These are phyloP conservation scores for Albifimbria verrucaria DNA, from an alignment of 2,329 filamentous ascomycete genomes.

Conservation along the genomic window DNA sequence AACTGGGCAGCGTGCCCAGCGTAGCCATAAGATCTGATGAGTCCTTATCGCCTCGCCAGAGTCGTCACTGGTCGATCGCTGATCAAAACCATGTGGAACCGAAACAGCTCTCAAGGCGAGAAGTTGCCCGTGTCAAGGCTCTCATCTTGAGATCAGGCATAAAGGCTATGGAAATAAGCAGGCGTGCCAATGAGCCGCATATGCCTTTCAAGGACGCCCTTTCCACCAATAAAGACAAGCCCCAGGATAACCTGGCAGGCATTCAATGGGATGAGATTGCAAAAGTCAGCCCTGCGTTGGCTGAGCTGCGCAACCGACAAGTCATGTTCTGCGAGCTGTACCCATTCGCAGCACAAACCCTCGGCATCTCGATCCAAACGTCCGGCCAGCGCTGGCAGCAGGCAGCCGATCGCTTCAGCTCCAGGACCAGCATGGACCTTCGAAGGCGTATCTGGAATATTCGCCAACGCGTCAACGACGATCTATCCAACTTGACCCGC, in stretches of 20 bases:
- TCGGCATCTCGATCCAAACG: conserved; percentile 43
- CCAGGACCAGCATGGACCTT: conserved; percentile 52
- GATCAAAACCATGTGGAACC: conserved; percentile 37
- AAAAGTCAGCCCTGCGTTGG: conserved; percentile 33
- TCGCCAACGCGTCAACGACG: conserved; percentile 45
- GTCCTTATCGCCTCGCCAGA: conserved; percentile 1
- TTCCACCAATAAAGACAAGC: conserved; percentile 15
- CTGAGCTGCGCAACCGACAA: conserved; percentile 27
- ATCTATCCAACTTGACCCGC: conserved; percentile 59
- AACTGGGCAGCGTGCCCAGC: not conserved
- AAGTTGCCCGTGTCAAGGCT: conserved; percentile 74
- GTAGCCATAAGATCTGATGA: not conserved
- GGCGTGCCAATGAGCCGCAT: conserved; percentile 54
- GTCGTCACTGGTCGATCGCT: conserved; percentile 50
- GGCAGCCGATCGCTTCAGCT: conserved; percentile 57
- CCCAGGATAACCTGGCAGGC: conserved; percentile 15
- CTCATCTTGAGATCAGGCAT: conserved; percentile 82
- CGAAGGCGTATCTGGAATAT: conserved; percentile 44
- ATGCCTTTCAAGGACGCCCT: conserved; percentile 27
- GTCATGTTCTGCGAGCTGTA: conserved; percentile 44
- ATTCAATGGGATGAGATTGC: conserved; percentile 41
- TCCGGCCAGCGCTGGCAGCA: conserved; percentile 55
- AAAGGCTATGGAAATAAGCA: conserved; percentile 77
- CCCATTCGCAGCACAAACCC: conserved; percentile 48
- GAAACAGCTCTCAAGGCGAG: conserved; percentile 55